Evolutionary conservation across 2,329 filamentous ascomycete species (phyloP).

Genomic region (Colletotrichum sp.): DNA sequence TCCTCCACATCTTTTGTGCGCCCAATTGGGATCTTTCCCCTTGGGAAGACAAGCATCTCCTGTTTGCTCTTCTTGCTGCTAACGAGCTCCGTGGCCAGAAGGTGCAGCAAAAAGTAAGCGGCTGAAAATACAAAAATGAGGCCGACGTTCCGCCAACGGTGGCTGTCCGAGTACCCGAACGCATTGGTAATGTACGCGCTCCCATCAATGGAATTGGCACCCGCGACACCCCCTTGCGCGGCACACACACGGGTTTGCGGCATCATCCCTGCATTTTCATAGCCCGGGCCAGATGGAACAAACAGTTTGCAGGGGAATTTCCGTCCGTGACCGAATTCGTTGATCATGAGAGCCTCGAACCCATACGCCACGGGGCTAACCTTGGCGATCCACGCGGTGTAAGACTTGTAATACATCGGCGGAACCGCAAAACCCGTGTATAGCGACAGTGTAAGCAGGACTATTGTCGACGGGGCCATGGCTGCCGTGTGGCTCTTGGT

Average conservation of each 20-base stretch:
- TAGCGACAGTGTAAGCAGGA: conserved; percentile 1
- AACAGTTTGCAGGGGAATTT: conserved; percentile 5
- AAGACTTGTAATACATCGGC: conserved; percentile 3
- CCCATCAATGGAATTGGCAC: background rate
- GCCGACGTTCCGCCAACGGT: conserved; percentile 12
- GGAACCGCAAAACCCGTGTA: conserved; percentile 19
- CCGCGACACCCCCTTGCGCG: background rate
- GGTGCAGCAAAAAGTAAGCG: background rate
- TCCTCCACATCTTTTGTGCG: background rate
- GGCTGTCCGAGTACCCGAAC: background rate
- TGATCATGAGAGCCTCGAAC: conserved; percentile 16
- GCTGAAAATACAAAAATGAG: conserved; percentile 5
- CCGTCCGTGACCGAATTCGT: conserved; percentile 11
- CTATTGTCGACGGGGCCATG: conserved; percentile 3
- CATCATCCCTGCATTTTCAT: conserved; percentile 12
- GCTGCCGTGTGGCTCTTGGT: conserved; percentile 48
- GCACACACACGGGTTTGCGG: conserved; percentile 5
- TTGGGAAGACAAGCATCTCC: conserved; percentile 17
- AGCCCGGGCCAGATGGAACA: conserved; percentile 15
- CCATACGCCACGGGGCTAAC: conserved; percentile 12
- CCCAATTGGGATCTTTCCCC: background rate
- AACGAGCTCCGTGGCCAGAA: conserved; percentile 10
- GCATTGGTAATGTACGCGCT: background rate
- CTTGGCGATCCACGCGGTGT: conserved; percentile 10
- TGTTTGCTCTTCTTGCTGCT: background rate